These are phyloP conservation scores for Sordariomycetes sp. DNA, from an alignment of 2,329 filamentous ascomycete genomes.

Conservation along the genomic window DNA sequence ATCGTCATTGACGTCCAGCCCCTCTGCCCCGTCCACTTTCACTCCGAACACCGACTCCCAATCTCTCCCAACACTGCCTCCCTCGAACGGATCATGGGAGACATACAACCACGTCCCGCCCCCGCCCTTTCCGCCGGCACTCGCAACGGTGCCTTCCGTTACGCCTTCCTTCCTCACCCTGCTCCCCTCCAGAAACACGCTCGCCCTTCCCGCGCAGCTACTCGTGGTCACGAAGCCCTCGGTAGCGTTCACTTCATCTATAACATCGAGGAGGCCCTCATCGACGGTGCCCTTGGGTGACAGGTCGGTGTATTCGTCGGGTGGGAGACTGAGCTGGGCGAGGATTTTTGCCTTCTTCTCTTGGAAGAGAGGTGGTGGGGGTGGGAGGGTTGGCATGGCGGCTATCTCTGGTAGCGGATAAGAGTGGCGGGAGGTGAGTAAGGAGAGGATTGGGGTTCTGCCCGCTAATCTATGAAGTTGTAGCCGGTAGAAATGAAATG, in stretches of 20 bases:
- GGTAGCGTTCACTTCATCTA: constrained; percentile 64
- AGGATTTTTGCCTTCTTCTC: constrained; percentile 65
- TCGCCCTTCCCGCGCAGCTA: constrained; percentile 80
- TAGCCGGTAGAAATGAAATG: too few species aligned
- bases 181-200: constrained; percentile 75
- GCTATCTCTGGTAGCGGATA: background rate
- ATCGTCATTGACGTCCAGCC: constrained; percentile 11
- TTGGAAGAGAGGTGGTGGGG: constrained; percentile 42
- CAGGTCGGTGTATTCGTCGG: constrained; percentile 64
- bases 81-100: constrained; percentile 61
- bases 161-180: constrained; percentile 24
- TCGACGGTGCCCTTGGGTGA: constrained; percentile 88
- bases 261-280: constrained; percentile 63
- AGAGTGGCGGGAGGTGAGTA: background rate
- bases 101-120: constrained; percentile 81
- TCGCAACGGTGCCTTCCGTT: constrained; percentile 29
- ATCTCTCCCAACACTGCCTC: constrained; percentile 13
- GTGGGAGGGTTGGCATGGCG: constrained; percentile 8
- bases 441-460: background rate
- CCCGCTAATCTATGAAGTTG: too few species aligned
- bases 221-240: constrained; percentile 81
- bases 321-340: constrained; percentile 55
- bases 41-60: constrained; percentile 27
- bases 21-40: constrained; percentile 18
- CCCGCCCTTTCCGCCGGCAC: constrained; percentile 74